These are phyloP conservation scores for Picochlorum sp. DNA, from an alignment of 139 green algal genomes.

Conservation along the genomic window DNA sequence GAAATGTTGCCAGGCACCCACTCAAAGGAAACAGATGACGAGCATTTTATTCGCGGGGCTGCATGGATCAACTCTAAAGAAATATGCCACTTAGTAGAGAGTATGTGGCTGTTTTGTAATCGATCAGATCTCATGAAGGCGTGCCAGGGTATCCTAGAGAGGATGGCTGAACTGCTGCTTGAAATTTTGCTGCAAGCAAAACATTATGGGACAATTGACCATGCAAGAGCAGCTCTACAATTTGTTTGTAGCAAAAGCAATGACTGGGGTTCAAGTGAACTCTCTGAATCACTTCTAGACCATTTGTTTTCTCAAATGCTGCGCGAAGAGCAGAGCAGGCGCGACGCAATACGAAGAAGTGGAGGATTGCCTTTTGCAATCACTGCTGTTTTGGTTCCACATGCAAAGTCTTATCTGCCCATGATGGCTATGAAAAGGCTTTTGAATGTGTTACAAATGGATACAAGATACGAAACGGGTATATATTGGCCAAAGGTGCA, in stretches of 20 bases:
- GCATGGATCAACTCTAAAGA: too few relatives aligned
- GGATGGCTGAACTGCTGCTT: background rate
- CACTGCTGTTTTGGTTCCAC: background rate
- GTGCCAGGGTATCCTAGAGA: background rate
- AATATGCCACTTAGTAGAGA: too few relatives aligned
- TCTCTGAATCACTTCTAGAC: background rate
- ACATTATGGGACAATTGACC: constrained; percentile 1
- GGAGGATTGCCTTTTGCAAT: background rate
- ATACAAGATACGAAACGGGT: background rate
- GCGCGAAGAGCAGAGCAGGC: background rate
- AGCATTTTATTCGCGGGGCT: too few relatives aligned
- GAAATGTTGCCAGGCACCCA: too few relatives aligned
- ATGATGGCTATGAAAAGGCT: background rate
- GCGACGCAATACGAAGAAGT: background rate
- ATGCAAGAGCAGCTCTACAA: background rate
- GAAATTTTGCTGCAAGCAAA: background rate
- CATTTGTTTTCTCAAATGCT: background rate
- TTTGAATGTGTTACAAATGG: background rate
- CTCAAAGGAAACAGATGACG: too few relatives aligned
- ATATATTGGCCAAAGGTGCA: background rate
- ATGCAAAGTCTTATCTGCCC: background rate
- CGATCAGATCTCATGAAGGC: too few relatives aligned
- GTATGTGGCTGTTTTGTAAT: too few relatives aligned
- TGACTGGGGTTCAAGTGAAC: too few relatives aligned
- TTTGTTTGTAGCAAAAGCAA: too few relatives aligned